phyloP scores from a whole-genome alignment of 2,329 filamentous ascomycete genomes.

The Ophidiomyces ophidiicola region DNA sequence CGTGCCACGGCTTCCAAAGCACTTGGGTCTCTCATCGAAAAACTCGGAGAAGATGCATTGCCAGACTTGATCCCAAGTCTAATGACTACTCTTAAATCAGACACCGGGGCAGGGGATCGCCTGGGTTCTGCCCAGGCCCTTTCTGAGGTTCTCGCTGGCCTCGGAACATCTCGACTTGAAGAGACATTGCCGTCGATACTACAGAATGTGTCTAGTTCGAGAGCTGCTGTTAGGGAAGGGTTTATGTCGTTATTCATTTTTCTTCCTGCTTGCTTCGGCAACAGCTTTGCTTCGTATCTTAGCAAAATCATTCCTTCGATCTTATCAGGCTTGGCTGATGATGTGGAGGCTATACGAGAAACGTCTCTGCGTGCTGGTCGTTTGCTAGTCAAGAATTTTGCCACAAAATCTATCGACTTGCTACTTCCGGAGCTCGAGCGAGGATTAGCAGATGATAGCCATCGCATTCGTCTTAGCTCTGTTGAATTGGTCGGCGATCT shows the following conservation, averaged over 20 bases:
- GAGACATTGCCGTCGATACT: slow-evolving; percentile 93
- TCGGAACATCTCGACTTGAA: slow-evolving; percentile 83
- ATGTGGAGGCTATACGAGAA: slow-evolving; percentile 90
- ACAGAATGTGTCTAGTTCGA: slow-evolving; percentile 87
- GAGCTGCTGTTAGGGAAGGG: slow-evolving; percentile 81
- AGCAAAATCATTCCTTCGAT: slow-evolving; percentile 93
- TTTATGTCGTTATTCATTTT: slow-evolving; percentile 99
- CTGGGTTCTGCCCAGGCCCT: slow-evolving; percentile 93
- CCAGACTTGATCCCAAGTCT: slow-evolving; percentile 95
- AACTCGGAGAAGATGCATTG: slow-evolving; percentile 89
- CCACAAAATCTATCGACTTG: slow-evolving; percentile 84
- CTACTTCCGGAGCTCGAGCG: slow-evolving; percentile 89
- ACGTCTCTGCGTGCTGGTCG: slow-evolving; percentile 90
- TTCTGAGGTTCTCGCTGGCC: slow-evolving; percentile 85
- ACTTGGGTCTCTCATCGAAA: slow-evolving; percentile 91
- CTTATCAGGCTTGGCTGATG: slow-evolving; percentile 83
- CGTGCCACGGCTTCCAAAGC: slow-evolving; percentile 93
- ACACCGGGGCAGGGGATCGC: slow-evolving; percentile 89
- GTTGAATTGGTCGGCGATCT: slow-evolving; percentile 94
- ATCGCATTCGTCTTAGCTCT: slow-evolving; percentile 94
- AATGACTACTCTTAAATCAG: slow-evolving; percentile 95
- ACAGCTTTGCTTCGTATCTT: slow-evolving; percentile 94
- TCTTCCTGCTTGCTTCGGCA: slow-evolving; percentile 95
- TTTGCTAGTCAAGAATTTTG: slow-evolving; percentile 95
- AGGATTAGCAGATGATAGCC: slow-evolving; percentile 91